A percentile compares a stretch with the other conserved stretches of the same genome.
These are phyloP conservation scores for Aureobasidium melanogenum DNA, from an alignment of 2,329 filamentous ascomycete species.

Conservation along the genomic window DNA sequence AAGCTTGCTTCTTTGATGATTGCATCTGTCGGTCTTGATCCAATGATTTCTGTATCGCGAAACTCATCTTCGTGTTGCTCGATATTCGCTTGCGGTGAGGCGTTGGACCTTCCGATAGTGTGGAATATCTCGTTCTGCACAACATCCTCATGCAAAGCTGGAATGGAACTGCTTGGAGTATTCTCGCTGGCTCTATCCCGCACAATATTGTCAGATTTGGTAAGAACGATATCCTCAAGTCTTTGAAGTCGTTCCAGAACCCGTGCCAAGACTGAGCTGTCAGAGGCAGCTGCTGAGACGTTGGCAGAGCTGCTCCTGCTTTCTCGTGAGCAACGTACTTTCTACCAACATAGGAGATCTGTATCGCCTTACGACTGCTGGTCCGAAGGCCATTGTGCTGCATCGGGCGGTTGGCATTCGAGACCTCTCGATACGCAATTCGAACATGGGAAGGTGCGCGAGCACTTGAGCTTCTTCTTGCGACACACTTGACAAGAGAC, in stretches of 20 bases:
- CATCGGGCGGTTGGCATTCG: slow-evolving; percentile 14
- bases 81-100: neutral
- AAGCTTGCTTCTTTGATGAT: neutral
- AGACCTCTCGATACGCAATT: slow-evolving; percentile 19
- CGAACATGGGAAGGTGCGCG: slow-evolving; percentile 17
- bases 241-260: neutral
- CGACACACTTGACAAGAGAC: slow-evolving; percentile 20
- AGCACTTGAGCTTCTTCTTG: slow-evolving; percentile 19
- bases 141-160: slow-evolving; percentile 1
- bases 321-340: neutral
- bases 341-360: neutral
- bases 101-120: neutral
- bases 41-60: neutral
- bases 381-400: neutral
- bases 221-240: slow-evolving; percentile 6
- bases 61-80: neutral
- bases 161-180: no score
- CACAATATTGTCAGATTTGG: neutral
- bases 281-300: neutral
- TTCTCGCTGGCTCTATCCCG: neutral
- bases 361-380: neutral
- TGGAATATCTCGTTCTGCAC: neutral
- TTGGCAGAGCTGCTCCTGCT: neutral
- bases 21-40: neutral
- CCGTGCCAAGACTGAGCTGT: neutral